Evolutionary conservation across 768 basidiomycete genomes (phyloP), one percentile per base, ranked within the genome.

Genomic region (Dentipellis fragilis): DNA sequence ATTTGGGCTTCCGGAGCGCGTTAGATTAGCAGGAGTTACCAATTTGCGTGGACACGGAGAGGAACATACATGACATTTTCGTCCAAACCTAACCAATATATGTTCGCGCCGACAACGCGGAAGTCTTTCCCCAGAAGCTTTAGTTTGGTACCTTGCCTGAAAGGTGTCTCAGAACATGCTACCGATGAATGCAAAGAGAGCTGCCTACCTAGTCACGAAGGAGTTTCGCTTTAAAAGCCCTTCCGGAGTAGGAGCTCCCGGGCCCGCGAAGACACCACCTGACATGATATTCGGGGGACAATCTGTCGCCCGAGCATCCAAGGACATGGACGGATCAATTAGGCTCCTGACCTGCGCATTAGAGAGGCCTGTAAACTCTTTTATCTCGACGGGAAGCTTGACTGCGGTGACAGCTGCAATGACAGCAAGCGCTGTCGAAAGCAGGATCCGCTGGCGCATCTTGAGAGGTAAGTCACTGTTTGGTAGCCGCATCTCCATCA

Each of bases 71-170:
- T 61, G 40, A 68, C 67, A 49, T 68, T 69, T 57, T 69, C 68
- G 49, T 69, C 68, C 35, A 69, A 56, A 3, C 68, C 68, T 14
- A 69, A 61, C 68, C 68, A 69, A 60, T 69, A 68, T 29, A 68
- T 64, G 54, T 69, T 66, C 59, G 54, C 52, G 2, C 67, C 67
- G 3, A 51, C 50, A 12, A 38, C 14, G 34, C 50, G 29, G 50
- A 51, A 51, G 9, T 35, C 50, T 14, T 35, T 38, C 8, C 50
- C 50, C 50, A 51, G n/a, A 10, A 51, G 34, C n/a, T 19, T 51
- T 8, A 51, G 50, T 21, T 51, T 35, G n/a, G 37, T 38, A 29
- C 50, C 50, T 36, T 51, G 19, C 17, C 50, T 51, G 22, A 17
- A 45, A 45, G n/a, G 14, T 19, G n/a, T 17, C n/a, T 45, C 14